Base-by-base conservation (phyloP, 768 basidiomycete species). In the Boletus edulis region DNA sequence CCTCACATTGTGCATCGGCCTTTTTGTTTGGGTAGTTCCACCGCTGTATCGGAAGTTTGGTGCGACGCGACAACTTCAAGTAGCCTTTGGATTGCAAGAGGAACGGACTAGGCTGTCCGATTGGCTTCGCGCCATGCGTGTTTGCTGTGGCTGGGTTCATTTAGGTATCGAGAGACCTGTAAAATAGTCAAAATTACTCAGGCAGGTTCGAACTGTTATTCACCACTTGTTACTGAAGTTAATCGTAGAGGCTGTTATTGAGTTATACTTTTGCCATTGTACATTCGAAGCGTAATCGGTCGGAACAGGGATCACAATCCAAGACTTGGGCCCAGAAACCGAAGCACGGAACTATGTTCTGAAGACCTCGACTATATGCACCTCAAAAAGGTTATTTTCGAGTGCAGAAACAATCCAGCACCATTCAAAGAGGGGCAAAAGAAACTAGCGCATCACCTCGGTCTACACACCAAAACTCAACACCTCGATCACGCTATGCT, bases 51-150 rank as follows among this genome's bases (percentile, higher is more conserved):
- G 51, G 10, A 66, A 29, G 48, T 55, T 59, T 8, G 17, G 41
- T 2, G 52, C 18, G n/a, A 55, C 32, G 13, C 58, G 60, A 24
- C 38, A 56, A 24, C 60, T 54, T 66, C 65, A 66, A 41, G 18
- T 60, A 56, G 18, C 15, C 31, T 7, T 51, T 47, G 4, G 56
- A 50, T 20, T 67, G 66, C 2, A 39, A 57, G 31, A 22, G 46
- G 17, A 62, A 57, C 11, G 62, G 63, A 0, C 65, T 66, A 0
- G 65, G 60, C 49, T 1, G 22, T 48, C 38, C 59, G 53, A 52
- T 64, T 59, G 27, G 50, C 49, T 6, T 55, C 27, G 11, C 49
- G 49, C 66, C 65, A 66, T n/a, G 65, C 18, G 4, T 44, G 39
- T 49, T 52, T 59, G 27, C 7, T 20, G 22, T 41, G 43, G 49